These are phyloP conservation scores for Rhodotorula kratochvilovae DNA, from an alignment of 768 basidiomycete species.

Conservation along the genomic window DNA sequence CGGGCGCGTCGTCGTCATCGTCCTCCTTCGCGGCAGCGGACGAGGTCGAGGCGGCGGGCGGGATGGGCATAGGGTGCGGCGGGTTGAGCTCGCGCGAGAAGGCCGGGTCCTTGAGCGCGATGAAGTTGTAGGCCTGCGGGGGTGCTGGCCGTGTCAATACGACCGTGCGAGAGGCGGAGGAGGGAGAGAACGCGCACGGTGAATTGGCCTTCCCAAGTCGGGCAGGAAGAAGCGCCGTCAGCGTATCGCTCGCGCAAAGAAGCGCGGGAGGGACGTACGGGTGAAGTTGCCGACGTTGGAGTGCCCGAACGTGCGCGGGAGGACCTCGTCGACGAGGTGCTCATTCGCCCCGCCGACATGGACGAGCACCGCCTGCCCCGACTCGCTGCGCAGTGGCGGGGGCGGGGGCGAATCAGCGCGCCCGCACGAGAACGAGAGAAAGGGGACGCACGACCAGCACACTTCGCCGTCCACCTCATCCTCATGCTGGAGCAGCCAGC, in stretches of 20 bases:
- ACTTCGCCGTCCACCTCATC: neutral
- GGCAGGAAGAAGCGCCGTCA: neutral
- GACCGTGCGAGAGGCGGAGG: neutral
- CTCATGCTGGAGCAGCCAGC: conserved; percentile 8
- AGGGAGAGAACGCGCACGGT: neutral
- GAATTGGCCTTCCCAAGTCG: conserved; percentile 2
- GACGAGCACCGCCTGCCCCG: conserved; percentile 4
- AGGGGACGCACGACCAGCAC: conserved; percentile 15
- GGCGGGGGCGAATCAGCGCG: neutral
- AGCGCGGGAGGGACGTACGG: neutral
- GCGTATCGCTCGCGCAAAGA: too few species aligned
- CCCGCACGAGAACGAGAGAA: neutral
- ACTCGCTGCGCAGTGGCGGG: neutral
- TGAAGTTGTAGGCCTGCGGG: conserved; percentile 5
- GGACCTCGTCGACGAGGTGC: neutral
- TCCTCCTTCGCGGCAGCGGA: neutral
- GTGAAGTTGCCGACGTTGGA: neutral
- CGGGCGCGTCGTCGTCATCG: neutral
- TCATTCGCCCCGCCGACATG: neutral
- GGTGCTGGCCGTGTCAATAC: neutral
- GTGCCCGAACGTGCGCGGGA: neutral
- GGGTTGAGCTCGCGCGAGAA: neutral
- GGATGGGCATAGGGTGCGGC: too few species aligned
- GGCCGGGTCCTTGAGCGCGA: neutral
- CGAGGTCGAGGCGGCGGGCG: neutral